phyloP scores from a whole-genome alignment of 345 rosid species.

The Brassica carinata region DNA sequence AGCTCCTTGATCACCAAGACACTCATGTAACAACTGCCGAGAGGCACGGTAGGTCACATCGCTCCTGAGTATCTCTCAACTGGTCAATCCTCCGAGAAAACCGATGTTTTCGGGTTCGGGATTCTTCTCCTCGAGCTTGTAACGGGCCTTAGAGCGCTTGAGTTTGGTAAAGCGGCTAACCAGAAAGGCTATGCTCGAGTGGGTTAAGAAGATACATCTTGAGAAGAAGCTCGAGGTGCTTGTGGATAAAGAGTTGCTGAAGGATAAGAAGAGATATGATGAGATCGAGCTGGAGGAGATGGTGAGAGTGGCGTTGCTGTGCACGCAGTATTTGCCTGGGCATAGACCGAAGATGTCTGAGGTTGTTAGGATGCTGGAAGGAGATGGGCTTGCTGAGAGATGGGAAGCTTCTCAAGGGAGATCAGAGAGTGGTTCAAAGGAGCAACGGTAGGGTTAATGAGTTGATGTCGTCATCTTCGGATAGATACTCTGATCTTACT shows the following conservation, averaged over 20 bases:
- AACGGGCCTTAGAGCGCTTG: conserved; percentile 43
- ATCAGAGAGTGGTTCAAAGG: conserved; percentile 56
- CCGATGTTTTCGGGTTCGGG: conserved; percentile 46
- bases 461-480: conserved; percentile 74
- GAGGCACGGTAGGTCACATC: conserved; percentile 48
- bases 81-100: conserved; percentile 47
- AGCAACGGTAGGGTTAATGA: conserved; percentile 61
- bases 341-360: conserved; percentile 96
- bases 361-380: conserved; percentile 97
- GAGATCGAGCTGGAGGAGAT: conserved; percentile 92
- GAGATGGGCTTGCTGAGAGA: conserved; percentile 93
- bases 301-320: conserved; percentile 83
- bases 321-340: conserved; percentile 89
- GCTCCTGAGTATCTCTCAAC: conserved; percentile 48
- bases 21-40: conserved; percentile 45
- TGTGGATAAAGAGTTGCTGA: conserved; percentile 78
- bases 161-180: conserved; percentile 43
- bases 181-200: conserved; percentile 47
- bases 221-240: conserved; percentile 90
- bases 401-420: conserved; percentile 94
- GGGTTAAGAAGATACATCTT: conserved; percentile 79
- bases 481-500: conserved; percentile 91
- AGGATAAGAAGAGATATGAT: conserved; percentile 61
- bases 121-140: conserved; percentile 47
- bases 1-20: conserved; percentile 43